Conservation (phyloP, 441 rosid genomes). For the Eugenia klotzschiana region DNA sequence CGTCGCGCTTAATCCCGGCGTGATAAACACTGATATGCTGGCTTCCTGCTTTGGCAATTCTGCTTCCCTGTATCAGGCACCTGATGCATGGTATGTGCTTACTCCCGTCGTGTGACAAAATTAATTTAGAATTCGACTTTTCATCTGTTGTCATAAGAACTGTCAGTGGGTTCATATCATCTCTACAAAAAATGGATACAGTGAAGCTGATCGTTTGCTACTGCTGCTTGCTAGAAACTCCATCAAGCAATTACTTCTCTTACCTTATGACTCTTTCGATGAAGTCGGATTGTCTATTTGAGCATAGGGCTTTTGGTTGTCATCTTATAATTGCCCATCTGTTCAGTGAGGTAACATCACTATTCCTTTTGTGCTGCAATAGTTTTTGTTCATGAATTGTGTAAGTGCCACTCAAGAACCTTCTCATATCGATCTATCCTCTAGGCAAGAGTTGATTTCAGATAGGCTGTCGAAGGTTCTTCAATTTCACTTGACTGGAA, state of each 20-base stretch:
- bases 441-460: background rate
- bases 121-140: background rate
- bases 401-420: background rate
- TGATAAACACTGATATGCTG: slow-evolving; percentile 89
- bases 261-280: background rate
- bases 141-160: background rate
- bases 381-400: background rate
- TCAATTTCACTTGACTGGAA: background rate
- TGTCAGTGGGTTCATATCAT: background rate
- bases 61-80: slow-evolving; percentile 72
- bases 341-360: background rate
- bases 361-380: background rate
- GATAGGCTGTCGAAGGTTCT: too few relatives aligned
- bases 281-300: background rate
- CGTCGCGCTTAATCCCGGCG: slow-evolving; percentile 85
- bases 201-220: background rate
- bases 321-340: background rate
- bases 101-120: background rate
- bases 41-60: slow-evolving; percentile 77
- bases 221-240: background rate
- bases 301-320: background rate
- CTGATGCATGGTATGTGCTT: slow-evolving; percentile 62
- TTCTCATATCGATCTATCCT: background rate
- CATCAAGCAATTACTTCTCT: background rate
- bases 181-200: background rate